Evolutionary conservation across 2,329 filamentous ascomycete genomes (phyloP).

Genomic region (Colletotrichum magnum): DNA sequence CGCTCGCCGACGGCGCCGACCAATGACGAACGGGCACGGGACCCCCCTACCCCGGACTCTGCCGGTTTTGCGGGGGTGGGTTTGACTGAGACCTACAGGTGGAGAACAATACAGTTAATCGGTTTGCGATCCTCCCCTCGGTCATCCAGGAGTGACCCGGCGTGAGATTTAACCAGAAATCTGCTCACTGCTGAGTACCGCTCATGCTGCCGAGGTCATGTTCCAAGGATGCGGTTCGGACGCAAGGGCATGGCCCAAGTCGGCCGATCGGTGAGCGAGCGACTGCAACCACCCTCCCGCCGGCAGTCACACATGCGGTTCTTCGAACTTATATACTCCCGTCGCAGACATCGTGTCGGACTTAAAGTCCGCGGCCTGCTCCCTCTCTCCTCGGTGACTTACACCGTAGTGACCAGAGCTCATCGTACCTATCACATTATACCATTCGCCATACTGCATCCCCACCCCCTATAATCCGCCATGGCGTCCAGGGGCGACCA

Average conservation of each 20-base stretch:
- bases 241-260: conserved; percentile 1
- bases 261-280: neutral
- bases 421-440: neutral
- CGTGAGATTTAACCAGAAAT: conserved; percentile 16
- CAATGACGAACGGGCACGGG: neutral
- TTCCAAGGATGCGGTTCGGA: conserved; percentile 7
- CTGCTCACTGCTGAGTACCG: neutral
- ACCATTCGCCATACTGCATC: neutral
- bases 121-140: neutral
- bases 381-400: neutral
- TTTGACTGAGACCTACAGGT: neutral
- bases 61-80: neutral
- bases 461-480: neutral
- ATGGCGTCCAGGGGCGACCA: conserved; percentile 16
- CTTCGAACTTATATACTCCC: neutral
- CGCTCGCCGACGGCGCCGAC: neutral
- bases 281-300: neutral
- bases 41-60: conserved; percentile 26
- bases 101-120: neutral
- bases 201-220: neutral
- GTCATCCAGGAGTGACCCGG: no score
- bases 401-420: neutral
- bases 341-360: neutral
- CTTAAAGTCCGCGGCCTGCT: neutral
- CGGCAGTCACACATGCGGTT: neutral